Conservation (phyloP, 2,329 filamentous ascomycete genomes). For the Claviceps sp. region DNA sequence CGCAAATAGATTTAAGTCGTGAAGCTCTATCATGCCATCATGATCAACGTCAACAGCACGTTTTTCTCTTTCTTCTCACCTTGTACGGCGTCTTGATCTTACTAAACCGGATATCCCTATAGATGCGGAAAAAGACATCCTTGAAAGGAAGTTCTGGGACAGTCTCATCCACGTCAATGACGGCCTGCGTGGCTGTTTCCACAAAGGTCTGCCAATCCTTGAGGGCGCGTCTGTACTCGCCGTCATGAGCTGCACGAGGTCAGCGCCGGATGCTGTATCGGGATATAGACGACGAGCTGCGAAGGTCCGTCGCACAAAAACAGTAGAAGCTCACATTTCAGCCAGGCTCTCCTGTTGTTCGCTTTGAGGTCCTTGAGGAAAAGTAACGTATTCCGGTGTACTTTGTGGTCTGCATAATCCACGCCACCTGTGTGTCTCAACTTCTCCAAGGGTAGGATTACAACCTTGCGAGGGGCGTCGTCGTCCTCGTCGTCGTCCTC, state of each 20-base stretch:
- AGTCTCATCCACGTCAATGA: constrained; percentile 63
- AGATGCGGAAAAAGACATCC: constrained; percentile 78
- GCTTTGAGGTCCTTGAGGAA: constrained; percentile 46
- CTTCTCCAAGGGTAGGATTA: constrained; percentile 23
- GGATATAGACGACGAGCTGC: not conserved
- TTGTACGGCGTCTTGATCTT: constrained; percentile 83
- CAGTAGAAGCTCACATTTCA: constrained; percentile 34
- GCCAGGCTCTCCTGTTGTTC: constrained; percentile 46
- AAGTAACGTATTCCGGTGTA: constrained; percentile 44
- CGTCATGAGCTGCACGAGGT: constrained; percentile 51
- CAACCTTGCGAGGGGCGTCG: constrained; percentile 20
- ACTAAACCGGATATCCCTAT: constrained; percentile 74
- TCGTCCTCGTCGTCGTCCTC: constrained; percentile 18
- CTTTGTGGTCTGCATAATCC: constrained; percentile 35
- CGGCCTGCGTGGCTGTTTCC: constrained; percentile 53
- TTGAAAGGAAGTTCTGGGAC: constrained; percentile 78
- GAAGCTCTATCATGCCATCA: too few species aligned
- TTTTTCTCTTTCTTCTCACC: constrained; percentile 29
- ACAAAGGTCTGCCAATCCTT: constrained; percentile 76
- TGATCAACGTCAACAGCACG: not conserved
- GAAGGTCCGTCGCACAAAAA: not conserved
- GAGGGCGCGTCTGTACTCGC: constrained; percentile 63
- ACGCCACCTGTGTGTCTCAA: constrained; percentile 21
- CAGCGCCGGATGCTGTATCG: not conserved
- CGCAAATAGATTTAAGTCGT: too few species aligned